Conservation (phyloP, 805 yeast species). For the Candida endomychidarum region DNA sequence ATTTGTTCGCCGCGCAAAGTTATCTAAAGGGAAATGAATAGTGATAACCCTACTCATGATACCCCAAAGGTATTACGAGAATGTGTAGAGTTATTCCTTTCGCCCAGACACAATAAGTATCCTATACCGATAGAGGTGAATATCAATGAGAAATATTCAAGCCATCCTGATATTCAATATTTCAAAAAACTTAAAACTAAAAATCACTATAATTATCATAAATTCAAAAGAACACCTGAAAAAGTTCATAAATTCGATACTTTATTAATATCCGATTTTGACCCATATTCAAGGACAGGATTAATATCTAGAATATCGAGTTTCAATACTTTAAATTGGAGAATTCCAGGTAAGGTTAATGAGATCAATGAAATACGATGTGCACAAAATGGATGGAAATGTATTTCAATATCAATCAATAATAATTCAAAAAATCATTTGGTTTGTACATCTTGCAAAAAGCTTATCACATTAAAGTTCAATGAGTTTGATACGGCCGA, state of each 20-base stretch:
- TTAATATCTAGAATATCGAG: slow-evolving; percentile 44
- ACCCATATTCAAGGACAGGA: slow-evolving; percentile 36
- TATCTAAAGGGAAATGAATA: no score
- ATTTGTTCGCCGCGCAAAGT: background rate
- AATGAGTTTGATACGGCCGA: slow-evolving; percentile 25
- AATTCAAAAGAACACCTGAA: slow-evolving; percentile 20
- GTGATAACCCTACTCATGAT: background rate
- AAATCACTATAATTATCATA: slow-evolving; percentile 40
- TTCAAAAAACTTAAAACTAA: slow-evolving; percentile 34
- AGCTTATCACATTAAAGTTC: slow-evolving; percentile 29
- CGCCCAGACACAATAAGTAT: slow-evolving; percentile 17
- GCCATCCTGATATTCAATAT: slow-evolving; percentile 41
- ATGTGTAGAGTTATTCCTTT: slow-evolving; percentile 22
- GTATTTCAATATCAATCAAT: slow-evolving; percentile 30
- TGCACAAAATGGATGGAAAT: slow-evolving; percentile 55
- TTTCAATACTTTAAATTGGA: slow-evolving; percentile 50
- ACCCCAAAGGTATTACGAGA: slow-evolving; percentile 27
- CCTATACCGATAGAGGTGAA: slow-evolving; percentile 17
- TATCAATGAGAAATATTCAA: slow-evolving; percentile 12
- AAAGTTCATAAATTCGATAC: slow-evolving; percentile 14
- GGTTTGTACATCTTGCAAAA: slow-evolving; percentile 33
- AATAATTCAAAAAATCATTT: slow-evolving; percentile 30
- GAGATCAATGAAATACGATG: slow-evolving; percentile 47
- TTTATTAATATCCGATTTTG: slow-evolving; percentile 23
- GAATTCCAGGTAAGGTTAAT: slow-evolving; percentile 12